These are phyloP conservation scores for Colletotrichum caudatum DNA, from an alignment of 2,329 filamentous ascomycete species.

Conservation along the genomic window DNA sequence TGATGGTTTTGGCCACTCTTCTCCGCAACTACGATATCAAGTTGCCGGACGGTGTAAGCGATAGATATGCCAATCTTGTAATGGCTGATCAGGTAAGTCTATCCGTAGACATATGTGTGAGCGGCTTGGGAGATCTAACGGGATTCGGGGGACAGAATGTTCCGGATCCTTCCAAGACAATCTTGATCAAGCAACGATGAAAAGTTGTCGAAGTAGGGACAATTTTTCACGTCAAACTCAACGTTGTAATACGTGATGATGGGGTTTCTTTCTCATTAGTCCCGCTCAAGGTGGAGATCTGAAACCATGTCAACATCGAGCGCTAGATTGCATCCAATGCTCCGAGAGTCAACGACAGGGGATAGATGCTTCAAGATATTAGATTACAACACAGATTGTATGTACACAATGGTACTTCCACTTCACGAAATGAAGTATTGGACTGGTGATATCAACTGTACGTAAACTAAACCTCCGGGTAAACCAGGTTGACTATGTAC, in stretches of 20 bases:
- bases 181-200: background rate
- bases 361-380: too few relatives aligned
- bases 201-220: background rate
- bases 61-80: background rate
- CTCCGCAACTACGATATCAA: constrained; percentile 32
- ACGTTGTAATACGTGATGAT: background rate
- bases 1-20: constrained; percentile 24
- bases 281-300: too few relatives aligned
- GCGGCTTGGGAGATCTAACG: background rate
- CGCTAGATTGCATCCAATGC: too few relatives aligned
- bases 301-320: too few relatives aligned
- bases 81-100: constrained; percentile 28
- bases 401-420: too few relatives aligned
- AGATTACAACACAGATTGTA: too few relatives aligned
- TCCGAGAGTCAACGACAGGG: too few relatives aligned
- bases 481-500: too few relatives aligned
- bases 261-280: too few relatives aligned
- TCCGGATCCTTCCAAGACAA: background rate
- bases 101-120: background rate
- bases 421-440: too few relatives aligned
- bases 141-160: background rate
- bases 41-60: constrained; percentile 5
- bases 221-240: background rate
- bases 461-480: too few relatives aligned
- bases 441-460: too few relatives aligned